Base-by-base conservation (phyloP, 2,329 filamentous ascomycete genomes). In the Lojkania enalia region DNA sequence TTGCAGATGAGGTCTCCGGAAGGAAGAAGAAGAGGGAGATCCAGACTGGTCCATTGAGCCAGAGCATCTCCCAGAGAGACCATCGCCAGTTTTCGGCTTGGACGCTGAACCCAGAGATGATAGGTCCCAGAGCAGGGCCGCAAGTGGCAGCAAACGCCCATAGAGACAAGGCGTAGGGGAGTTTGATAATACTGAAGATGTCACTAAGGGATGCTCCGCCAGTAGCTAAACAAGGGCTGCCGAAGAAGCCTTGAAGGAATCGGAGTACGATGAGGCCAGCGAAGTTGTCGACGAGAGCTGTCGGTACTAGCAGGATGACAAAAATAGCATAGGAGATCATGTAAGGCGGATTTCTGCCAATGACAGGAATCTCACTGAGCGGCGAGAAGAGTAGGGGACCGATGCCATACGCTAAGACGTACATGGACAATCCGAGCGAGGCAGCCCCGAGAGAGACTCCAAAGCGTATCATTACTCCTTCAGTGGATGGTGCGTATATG, bases 1-100 rank as follows among this genome's bases (percentile, higher is more conserved):
- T 88, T 0, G 90, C 87, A 0, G 88, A 85, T 61, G 92, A 95
- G 0, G 90, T 96, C 70, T 95, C 90, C 1, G 89, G 88, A 1
- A 95, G 84, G 25, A 88, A 91, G 72, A 95, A 90, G 42, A 86
- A 87, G 67, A 94, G 89, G 44, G 90, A 67, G 13, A 88, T 53
- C 81, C 86, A 94, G 55, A 87, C 80, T 32, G 85, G 68, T 3
- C 79, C 84, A 25, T 87, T 76, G 20, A 95, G 65, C 67, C 95
- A 95, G 18, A 94, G 75, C 66, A 92, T 88, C 57, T 95, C 81
- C 86, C 87, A 92, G 71, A 92, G 90, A 0, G 91, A 77, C 87
- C 88, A 94, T 51, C 88, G 77, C 89, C 89, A 94, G 42, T 85
- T 85, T 1, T 78, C 71, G 0, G 80, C 81, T 50, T 90, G 84